These are phyloP conservation scores for Ceratocystis ficicola DNA, from an alignment of 2,329 filamentous ascomycete genomes.

Conservation along the genomic window DNA sequence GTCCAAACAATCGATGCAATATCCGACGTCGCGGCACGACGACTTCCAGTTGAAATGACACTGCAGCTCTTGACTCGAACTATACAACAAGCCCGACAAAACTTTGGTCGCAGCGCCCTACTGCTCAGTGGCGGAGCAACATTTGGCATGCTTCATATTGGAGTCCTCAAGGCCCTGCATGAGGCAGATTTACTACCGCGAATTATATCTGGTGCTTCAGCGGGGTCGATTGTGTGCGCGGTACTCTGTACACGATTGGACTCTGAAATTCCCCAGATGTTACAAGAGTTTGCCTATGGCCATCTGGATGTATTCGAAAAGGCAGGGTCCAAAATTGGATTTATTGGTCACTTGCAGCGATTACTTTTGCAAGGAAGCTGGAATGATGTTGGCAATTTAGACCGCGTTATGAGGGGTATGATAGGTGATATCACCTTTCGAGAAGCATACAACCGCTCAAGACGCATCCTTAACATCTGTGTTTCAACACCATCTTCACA, in stretches of 20 bases:
- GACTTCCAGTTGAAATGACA: slow-evolving; percentile 43
- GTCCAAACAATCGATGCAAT: slow-evolving; percentile 61
- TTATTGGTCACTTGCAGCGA: slow-evolving; percentile 57
- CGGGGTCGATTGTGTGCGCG: slow-evolving; percentile 73
- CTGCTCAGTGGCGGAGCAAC: slow-evolving; percentile 77
- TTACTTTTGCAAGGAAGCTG: slow-evolving; percentile 72
- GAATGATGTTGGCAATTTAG: slow-evolving; percentile 73
- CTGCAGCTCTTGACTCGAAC: slow-evolving; percentile 52
- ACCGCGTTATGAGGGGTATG: slow-evolving; percentile 65
- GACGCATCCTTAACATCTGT: slow-evolving; percentile 83
- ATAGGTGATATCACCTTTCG: slow-evolving; percentile 88
- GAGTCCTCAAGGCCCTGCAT: slow-evolving; percentile 70
- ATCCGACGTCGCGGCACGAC: slow-evolving; percentile 45
- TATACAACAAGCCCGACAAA: slow-evolving; percentile 59
- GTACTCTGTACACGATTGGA: slow-evolving; percentile 69
- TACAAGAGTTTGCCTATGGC: slow-evolving; percentile 63
- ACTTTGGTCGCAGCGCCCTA: slow-evolving; percentile 73
- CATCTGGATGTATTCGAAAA: slow-evolving; percentile 73
- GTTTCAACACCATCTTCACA: slow-evolving; percentile 81
- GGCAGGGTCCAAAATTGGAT: slow-evolving; percentile 29
- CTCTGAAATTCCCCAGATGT: slow-evolving; percentile 58
- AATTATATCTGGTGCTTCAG: slow-evolving; percentile 78
- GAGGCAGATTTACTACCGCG: slow-evolving; percentile 64
- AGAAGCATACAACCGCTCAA: slow-evolving; percentile 89
- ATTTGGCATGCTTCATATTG: slow-evolving; percentile 85